Base-by-base conservation (phyloP, 257 asterid species). In the Solanum phureja region DNA sequence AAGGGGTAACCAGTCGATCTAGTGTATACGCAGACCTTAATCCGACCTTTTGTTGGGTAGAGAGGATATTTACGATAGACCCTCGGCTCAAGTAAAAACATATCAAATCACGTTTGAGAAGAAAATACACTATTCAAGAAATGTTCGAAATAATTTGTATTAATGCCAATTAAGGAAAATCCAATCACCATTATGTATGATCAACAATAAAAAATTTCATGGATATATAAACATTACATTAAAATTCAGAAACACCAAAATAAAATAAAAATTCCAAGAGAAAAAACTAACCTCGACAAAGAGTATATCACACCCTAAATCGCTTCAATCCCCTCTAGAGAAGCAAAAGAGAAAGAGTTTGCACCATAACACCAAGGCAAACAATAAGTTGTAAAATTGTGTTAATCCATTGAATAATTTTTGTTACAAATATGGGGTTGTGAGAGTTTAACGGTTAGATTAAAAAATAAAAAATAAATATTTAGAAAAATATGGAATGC, bases 401-500 rank as follows among this genome's bases (percentile, higher is more conserved):
- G 40, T 2, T 44, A 37, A 49, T 42, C 35, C 42, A 38, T 34
- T 88, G 24, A 72, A 71, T 18, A 71, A 27, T 33, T 27, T 35
- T 10, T n/a, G 79, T 24, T 52, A 64, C 71, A 81, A 82, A 81
- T 73, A 0, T 34, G 68, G 1, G 85, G 35, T 27, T 52, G 49
- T 79, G 69, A 81, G 74, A 82, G 14, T 42, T 35, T 64, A 19
- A 31, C 58, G 72, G 69, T n/a, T 40, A 58, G 33, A 56, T 29
- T 85, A 16, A 75, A 33, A 52, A 60, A 38, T 4, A 24, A 68
- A 23, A 12, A 58, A 24, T 2, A 27, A 66, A 11, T 3, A 71
- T 34, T 35, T 86, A 87, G 87, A 89, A 83, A 49, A 86, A 88
- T 8, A 83, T 81, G 91, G 88, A 86, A 83, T 10, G 82, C 89